A percentile compares a stretch with the other conserved stretches of the same genome.
Conservation (phyloP, 768 basidiomycete species). For the Clathrus columnatus region DNA sequence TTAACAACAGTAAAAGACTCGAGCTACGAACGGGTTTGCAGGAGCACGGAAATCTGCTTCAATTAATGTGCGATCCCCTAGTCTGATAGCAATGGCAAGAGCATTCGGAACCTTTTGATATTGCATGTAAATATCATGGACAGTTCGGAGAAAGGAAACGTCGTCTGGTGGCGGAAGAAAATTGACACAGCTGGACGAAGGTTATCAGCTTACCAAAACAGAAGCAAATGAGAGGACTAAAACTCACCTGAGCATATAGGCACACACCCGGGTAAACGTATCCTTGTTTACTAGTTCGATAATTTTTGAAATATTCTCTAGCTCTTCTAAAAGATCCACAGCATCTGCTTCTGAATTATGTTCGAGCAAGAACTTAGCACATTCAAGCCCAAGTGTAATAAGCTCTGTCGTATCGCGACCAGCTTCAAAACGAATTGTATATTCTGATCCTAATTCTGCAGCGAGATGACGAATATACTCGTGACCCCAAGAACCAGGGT, state of each 20-base stretch:
- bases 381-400: slow-evolving; percentile 65
- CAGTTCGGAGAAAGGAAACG: slow-evolving; percentile 76
- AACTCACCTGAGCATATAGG: slow-evolving; percentile 88
- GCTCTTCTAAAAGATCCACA: slow-evolving; percentile 87
- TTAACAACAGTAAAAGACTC: too few species aligned
- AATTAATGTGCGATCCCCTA: slow-evolving; percentile 73
- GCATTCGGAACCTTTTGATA: slow-evolving; percentile 88
- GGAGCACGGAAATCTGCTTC: slow-evolving; percentile 84
- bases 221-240: neutral
- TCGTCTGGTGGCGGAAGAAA: slow-evolving; percentile 92
- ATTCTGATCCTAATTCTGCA: slow-evolving; percentile 94
- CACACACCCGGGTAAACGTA: slow-evolving; percentile 82
- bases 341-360: slow-evolving; percentile 99
- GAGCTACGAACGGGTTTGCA: slow-evolving; percentile 66
- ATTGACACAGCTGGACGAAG: slow-evolving; percentile 62
- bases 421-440: slow-evolving; percentile 54
- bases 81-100: slow-evolving; percentile 72
- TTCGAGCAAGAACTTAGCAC: slow-evolving; percentile 79
- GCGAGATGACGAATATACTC: slow-evolving; percentile 98
- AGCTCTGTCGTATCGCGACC: slow-evolving; percentile 51
- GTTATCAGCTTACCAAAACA: slow-evolving; percentile 10
- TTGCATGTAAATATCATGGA: slow-evolving; percentile 81
- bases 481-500: slow-evolving; percentile 97
- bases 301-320: slow-evolving; percentile 82
- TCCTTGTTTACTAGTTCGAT: slow-evolving; percentile 75